Evolutionary conservation across 768 basidiomycete genomes (phyloP).

Genomic region (Asterophora parasitica): DNA sequence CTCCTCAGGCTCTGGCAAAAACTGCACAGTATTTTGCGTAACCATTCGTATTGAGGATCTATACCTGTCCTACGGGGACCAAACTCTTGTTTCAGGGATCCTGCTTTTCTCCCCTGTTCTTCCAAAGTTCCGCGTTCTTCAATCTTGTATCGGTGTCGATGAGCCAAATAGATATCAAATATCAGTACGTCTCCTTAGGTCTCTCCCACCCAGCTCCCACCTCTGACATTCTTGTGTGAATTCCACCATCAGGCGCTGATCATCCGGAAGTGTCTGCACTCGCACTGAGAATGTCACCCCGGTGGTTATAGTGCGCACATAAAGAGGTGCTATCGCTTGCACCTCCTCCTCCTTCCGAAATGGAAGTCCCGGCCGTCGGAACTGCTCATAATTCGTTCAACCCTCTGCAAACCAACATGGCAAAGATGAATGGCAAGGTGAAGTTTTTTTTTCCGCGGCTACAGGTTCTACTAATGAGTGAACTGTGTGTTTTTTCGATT

Average conservation of each 20-base stretch:
- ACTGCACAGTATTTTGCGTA: neutral
- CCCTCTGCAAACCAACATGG: neutral
- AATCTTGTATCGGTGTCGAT: too few relatives aligned
- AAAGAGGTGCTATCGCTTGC: slow-evolving; percentile 6
- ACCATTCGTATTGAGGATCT: neutral
- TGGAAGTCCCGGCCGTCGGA: too few relatives aligned
- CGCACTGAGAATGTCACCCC: neutral
- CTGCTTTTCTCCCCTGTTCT: neutral
- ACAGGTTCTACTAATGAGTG: too few relatives aligned
- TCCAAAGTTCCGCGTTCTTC: too few relatives aligned
- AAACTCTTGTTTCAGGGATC: neutral
- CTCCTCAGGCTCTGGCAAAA: too few relatives aligned
- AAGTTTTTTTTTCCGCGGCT: too few relatives aligned
- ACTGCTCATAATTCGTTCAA: neutral
- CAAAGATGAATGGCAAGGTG: too few relatives aligned
- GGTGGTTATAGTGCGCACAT: slow-evolving; percentile 6
- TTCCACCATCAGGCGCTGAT: neutral
- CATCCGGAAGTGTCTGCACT: neutral
- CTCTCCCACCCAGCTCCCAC: too few relatives aligned
- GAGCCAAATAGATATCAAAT: neutral
- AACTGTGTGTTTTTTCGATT: too few relatives aligned
- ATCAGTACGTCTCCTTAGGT: neutral
- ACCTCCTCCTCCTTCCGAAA: neutral
- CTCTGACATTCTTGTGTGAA: neutral
- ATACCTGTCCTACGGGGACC: neutral